These are phyloP conservation scores for Cyclospora cayetanensis DNA, from an alignment of 169 alveolate species.

Conservation along the genomic window DNA sequence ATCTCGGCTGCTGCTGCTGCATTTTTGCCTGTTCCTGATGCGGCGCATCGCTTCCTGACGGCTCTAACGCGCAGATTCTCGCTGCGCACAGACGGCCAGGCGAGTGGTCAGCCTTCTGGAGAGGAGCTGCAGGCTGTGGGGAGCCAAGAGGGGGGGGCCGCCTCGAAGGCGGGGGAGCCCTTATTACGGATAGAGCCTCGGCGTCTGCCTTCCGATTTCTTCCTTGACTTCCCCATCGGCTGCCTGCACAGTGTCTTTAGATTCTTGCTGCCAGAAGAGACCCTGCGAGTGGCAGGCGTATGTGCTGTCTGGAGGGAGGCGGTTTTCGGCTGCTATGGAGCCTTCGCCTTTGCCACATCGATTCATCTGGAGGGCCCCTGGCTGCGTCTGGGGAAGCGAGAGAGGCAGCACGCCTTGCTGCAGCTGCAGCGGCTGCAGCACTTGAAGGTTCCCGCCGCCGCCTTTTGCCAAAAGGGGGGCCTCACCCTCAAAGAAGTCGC, in stretches of 20 bases:
- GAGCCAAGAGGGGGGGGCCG: no score
- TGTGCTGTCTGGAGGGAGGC: neutral
- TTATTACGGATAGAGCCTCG: no score
- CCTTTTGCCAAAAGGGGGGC: neutral
- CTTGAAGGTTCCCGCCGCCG: no score
- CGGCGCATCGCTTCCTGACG: no score
- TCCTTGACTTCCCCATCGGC: neutral
- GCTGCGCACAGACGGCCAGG: no score
- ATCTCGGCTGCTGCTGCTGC: no score
- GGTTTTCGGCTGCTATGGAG: neutral
- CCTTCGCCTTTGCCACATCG: neutral
- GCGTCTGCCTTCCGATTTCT: no score
- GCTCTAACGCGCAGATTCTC: no score
- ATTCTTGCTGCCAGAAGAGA: neutral
- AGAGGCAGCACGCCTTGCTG: neutral
- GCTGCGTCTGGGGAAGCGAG: neutral
- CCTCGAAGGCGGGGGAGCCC: no score
- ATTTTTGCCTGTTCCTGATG: no score
- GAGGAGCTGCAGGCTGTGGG: no score
- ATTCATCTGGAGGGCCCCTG: neutral
- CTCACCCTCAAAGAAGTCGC: neutral
- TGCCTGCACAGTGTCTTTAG: neutral
- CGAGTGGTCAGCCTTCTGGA: no score
- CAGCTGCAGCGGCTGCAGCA: conserved; percentile 34
- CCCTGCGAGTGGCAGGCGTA: neutral